Base-by-base conservation (phyloP, 192 early-diverging fungal genomes). In the Coemansia furcata region DNA sequence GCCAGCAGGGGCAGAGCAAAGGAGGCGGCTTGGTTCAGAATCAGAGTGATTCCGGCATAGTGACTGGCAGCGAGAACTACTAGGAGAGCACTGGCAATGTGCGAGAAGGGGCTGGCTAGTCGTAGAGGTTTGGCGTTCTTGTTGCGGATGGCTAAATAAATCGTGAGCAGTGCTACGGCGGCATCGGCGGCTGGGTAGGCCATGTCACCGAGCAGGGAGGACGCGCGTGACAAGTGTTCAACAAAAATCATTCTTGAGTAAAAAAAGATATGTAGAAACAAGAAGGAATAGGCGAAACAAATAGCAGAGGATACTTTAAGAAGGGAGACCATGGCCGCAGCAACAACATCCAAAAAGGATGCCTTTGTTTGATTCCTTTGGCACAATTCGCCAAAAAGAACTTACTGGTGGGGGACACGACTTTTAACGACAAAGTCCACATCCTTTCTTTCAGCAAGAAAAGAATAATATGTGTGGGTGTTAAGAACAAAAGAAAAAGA, bases 11-110 rank as follows among this genome's bases (percentile, higher is more conserved):
- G 23, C 23, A 26, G 23, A 1, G 23, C 23, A 26, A 26, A 26
- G 23, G 49, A 14, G 3, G 72, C 61, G 6, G 17, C 43, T 49
- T 49, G 47, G 23, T 6, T 49, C 1, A 49, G n/a, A 21, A 21
- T 17, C 23, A 49, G 2, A 9, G n/a, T 23, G 44, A 50, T 40
- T 42, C 43, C 43, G 7, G 38, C 46, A 37, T 14, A 54, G 43
- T 69, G 60, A 14, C n/a, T 23, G 17, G 47, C 60, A 2, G 68
- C 47, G 55, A 63, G 10, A 23, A 63, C 38, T 1, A 61, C 60
- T 14, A 69, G 52, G 14, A 63, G 19, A 9, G 52, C 2, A 21
- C 39, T 32, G 7, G 52, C 52, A 19, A 38, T 37, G 38, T n/a
- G 17, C 23, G 30, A 57, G 21, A 42, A 29, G 23, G 38, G 26